Evolutionary conservation across 1,139 yeast species (phyloP).

Genomic region (Blastobotrys buckinghamii): DNA sequence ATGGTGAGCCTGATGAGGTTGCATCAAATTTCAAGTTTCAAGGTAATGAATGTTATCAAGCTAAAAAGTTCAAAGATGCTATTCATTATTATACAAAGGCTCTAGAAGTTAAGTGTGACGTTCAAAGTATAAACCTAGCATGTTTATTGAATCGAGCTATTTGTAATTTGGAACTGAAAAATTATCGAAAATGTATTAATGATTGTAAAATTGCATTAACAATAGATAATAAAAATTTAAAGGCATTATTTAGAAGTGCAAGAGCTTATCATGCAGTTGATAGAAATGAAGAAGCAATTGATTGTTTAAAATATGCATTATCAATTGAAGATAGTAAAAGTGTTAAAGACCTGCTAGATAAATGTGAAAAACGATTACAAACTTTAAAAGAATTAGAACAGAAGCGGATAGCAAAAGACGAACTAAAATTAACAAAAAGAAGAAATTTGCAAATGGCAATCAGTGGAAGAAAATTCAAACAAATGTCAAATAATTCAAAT

Average conservation of each 20-base stretch:
- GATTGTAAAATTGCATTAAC: slow-evolving; percentile 74
- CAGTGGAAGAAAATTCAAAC: slow-evolving; percentile 21
- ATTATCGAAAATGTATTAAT: slow-evolving; percentile 78
- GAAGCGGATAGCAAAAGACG: slow-evolving; percentile 34
- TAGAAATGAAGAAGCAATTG: slow-evolving; percentile 65
- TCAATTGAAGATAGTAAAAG: slow-evolving; percentile 51
- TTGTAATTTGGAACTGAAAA: slow-evolving; percentile 69
- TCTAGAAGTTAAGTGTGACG: slow-evolving; percentile 51
- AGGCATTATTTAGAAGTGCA: slow-evolving; percentile 83
- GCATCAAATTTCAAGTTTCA: slow-evolving; percentile 88
- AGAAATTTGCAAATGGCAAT: slow-evolving; percentile 36
- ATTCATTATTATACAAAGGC: slow-evolving; percentile 76
- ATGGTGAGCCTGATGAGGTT: slow-evolving; percentile 90
- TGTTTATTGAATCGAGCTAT: slow-evolving; percentile 83
- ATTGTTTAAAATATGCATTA: slow-evolving; percentile 58
- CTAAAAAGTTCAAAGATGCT: slow-evolving; percentile 69
- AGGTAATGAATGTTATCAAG: slow-evolving; percentile 81
- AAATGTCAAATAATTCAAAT: slow-evolving; percentile 16
- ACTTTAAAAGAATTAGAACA: slow-evolving; percentile 23
- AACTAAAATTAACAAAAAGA: slow-evolving; percentile 26
- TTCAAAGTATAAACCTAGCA: slow-evolving; percentile 50
- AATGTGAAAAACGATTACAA: slow-evolving; percentile 31
- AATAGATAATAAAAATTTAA: slow-evolving; percentile 62
- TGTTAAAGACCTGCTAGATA: slow-evolving; percentile 32
- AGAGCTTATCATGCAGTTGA: slow-evolving; percentile 69